Evolutionary conservation across 106 monocot genomes (phyloP).

Genomic region (Iris macrosiphon): DNA sequence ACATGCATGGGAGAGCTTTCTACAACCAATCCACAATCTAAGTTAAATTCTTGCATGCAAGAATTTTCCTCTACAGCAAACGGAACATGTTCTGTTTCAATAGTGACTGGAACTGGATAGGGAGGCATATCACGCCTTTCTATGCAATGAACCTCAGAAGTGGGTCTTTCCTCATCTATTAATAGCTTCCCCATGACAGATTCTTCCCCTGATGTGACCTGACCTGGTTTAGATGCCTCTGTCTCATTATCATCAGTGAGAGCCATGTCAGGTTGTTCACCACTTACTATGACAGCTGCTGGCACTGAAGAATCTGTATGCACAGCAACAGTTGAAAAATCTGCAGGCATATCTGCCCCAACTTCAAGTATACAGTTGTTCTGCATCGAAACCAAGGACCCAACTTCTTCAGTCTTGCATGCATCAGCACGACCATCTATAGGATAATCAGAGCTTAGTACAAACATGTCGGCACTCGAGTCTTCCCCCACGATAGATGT

Average conservation of each 20-base stretch:
- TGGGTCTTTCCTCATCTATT: conserved; percentile 9
- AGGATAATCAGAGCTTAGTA: conserved; percentile 2
- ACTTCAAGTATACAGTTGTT: conserved; percentile 15
- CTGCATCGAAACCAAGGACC: conserved; percentile 2
- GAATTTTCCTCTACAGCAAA: conserved; percentile 52
- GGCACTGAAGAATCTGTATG: conserved; percentile 6
- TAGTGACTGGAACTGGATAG: conserved; percentile 8
- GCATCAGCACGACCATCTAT: conserved; percentile 18
- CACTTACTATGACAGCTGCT: conserved; percentile 7
- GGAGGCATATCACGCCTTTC: not conserved
- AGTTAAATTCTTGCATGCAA: conserved; percentile 26
- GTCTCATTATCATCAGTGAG: conserved; percentile 2
- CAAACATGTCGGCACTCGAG: conserved; percentile 5
- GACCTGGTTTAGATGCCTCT: conserved; percentile 3
- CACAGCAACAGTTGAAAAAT: not conserved
- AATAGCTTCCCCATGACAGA: no score
- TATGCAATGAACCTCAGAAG: not conserved
- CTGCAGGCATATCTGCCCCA: conserved; percentile 14
- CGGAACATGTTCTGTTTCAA: conserved; percentile 21
- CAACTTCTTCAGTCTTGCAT: conserved; percentile 5
- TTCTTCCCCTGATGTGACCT: not conserved
- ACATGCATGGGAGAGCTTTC: conserved; percentile 27
- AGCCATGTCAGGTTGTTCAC: conserved; percentile 1
- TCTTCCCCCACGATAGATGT: conserved; percentile 5
- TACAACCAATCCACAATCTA: conserved; percentile 26